Percentiles rank a stretch among this genome's conserved stretches.
Evolutionary conservation across 106 monocot species (phyloP).

Genomic region (Phalaenopsis aphrodite): DNA sequence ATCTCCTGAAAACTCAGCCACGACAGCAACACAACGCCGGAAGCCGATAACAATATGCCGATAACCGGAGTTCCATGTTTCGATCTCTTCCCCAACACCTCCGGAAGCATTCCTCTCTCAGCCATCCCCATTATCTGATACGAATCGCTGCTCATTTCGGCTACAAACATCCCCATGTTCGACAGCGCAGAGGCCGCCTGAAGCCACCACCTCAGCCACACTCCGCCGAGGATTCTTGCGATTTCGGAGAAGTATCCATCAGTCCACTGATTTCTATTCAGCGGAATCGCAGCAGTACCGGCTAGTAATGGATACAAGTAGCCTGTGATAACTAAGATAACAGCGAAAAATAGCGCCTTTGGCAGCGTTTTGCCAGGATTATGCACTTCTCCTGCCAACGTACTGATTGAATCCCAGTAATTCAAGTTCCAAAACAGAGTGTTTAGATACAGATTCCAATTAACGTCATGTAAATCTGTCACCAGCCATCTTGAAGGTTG

Average conservation of each 20-base stretch:
- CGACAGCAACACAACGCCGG: constrained; percentile 24
- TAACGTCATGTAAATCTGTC: constrained; percentile 12
- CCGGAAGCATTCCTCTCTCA: constrained; percentile 29
- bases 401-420: constrained; percentile 43
- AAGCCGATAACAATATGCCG: constrained; percentile 40
- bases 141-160: too few relatives aligned
- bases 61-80: constrained; percentile 27
- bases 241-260: constrained; percentile 31
- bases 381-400: constrained; percentile 42
- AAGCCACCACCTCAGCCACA: constrained; percentile 37
- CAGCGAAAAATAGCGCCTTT: constrained; percentile 18
- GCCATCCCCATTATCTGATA: constrained; percentile 34
- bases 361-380: constrained; percentile 24
- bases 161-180: constrained; percentile 43
- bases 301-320: too few relatives aligned
- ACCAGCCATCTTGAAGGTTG: constrained; percentile 23
- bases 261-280: constrained; percentile 28
- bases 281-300: constrained; percentile 12
- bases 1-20: constrained; percentile 20
- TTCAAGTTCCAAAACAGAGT: constrained; percentile 45
- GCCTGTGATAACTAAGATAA: constrained; percentile 18
- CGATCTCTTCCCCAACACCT: constrained; percentile 30
- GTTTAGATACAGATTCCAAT: constrained; percentile 37
- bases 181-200: constrained; percentile 23
- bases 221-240: constrained; percentile 30